Percentiles rank a stretch among this genome's conserved stretches.
These are phyloP conservation scores for Xylaria sp. DNA, from an alignment of 2,329 filamentous ascomycete genomes.

Conservation along the genomic window DNA sequence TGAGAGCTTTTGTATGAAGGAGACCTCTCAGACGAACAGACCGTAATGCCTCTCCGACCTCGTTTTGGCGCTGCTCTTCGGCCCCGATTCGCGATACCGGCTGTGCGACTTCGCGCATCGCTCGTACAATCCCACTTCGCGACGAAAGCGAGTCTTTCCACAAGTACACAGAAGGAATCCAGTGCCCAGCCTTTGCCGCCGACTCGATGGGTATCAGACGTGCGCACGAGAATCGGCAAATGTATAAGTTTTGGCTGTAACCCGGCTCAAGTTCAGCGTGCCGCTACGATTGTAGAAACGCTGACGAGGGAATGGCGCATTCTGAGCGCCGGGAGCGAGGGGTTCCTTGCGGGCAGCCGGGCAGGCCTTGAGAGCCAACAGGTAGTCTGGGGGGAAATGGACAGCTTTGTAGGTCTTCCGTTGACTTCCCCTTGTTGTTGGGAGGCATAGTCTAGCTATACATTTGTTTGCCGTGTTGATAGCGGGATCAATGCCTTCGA, in stretches of 20 bases:
- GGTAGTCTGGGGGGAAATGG: constrained; percentile 71
- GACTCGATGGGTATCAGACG: constrained; percentile 69
- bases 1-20: neutral
- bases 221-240: constrained; percentile 71
- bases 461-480: neutral
- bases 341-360: constrained; percentile 34
- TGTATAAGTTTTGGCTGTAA: constrained; percentile 76
- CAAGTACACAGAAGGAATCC: constrained; percentile 37
- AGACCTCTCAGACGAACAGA: neutral
- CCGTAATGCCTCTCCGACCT: constrained; percentile 37
- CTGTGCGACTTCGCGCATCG: constrained; percentile 5
- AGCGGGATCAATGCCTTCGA: neutral
- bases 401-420: constrained; percentile 51
- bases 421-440: neutral
- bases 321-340: constrained; percentile 37
- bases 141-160: constrained; percentile 2
- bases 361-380: constrained; percentile 35
- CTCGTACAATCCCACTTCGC: neutral
- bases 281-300: constrained; percentile 62
- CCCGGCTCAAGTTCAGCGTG: constrained; percentile 61
- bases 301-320: constrained; percentile 70
- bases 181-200: constrained; percentile 43
- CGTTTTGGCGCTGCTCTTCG: constrained; percentile 24
- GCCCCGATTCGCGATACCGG: constrained; percentile 5
- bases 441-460: neutral